Conservation (phyloP, 208 protist species). For the Entamoeba dispar region DNA sequence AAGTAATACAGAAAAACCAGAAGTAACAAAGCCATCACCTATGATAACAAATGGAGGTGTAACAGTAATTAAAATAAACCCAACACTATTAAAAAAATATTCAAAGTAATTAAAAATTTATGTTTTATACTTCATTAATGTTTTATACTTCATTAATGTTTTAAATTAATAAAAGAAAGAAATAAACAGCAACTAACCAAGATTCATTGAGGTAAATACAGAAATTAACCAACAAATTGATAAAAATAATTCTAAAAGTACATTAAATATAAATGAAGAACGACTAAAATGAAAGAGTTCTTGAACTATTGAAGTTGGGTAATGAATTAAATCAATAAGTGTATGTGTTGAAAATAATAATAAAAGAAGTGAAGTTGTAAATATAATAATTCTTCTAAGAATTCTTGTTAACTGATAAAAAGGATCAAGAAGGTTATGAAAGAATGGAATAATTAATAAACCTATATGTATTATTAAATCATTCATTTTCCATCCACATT, state of each 20-base stretch:
- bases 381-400: not conserved
- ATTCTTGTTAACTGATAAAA: not conserved
- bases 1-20: too few relatives aligned
- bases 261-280: not conserved
- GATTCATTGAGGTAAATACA: not conserved
- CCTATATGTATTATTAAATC: not conserved
- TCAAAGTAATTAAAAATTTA: too few relatives aligned
- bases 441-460: not conserved
- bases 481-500: not conserved
- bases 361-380: not conserved
- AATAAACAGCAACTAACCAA: too few relatives aligned
- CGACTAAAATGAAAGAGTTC: not conserved
- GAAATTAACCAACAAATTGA: not conserved
- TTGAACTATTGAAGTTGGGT: not conserved
- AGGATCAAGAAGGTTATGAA: not conserved
- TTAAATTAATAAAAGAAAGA: too few relatives aligned
- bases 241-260: not conserved
- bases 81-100: too few relatives aligned
- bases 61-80: too few relatives aligned
- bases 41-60: too few relatives aligned
- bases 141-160: too few relatives aligned
- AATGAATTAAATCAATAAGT: not conserved
- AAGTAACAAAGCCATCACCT: too few relatives aligned
- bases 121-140: too few relatives aligned
- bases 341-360: not conserved